Evolutionary conservation across 2,329 filamentous ascomycete genomes (phyloP).

Genomic region (Colletotrichum sublineola): DNA sequence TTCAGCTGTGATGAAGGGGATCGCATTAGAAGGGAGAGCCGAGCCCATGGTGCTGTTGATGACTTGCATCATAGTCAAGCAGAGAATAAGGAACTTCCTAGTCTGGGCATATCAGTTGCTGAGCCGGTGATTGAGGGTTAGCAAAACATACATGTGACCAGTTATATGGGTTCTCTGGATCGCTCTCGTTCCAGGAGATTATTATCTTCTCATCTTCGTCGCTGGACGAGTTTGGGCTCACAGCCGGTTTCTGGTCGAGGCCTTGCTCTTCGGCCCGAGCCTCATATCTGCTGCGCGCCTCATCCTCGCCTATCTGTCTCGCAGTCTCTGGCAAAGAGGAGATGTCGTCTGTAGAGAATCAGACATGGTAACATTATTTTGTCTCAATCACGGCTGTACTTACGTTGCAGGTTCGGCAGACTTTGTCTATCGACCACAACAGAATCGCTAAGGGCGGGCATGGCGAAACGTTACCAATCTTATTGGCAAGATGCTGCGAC

Average conservation of each 20-base stretch:
- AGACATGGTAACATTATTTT: neutral
- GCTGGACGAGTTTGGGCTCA: constrained; percentile 45
- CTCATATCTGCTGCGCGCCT: constrained; percentile 55
- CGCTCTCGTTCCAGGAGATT: constrained; percentile 58
- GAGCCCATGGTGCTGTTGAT: constrained; percentile 78
- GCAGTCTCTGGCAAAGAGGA: constrained; percentile 26
- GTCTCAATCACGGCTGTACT: neutral
- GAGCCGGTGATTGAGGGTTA: too few species aligned
- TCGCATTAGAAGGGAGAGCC: constrained; percentile 73
- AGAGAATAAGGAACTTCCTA: constrained; percentile 67
- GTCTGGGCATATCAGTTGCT: constrained; percentile 51
- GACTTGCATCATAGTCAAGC: constrained; percentile 69
- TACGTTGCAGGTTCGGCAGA: constrained; percentile 27
- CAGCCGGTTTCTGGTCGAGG: constrained; percentile 45
- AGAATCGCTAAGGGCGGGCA: constrained; percentile 4
- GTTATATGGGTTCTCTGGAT: constrained; percentile 67
- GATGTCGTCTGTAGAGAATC: constrained; percentile 6
- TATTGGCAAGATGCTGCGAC: neutral
- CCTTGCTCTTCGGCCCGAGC: constrained; percentile 53
- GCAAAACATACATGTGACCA: constrained; percentile 56
- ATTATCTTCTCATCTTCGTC: constrained; percentile 47
- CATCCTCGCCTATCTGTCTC: constrained; percentile 52
- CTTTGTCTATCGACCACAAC: neutral
- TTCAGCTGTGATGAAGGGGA: constrained; percentile 67
- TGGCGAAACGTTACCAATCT: constrained; percentile 20